These are phyloP conservation scores for Candida alai DNA, from an alignment of 805 yeast genomes.

Conservation along the genomic window DNA sequence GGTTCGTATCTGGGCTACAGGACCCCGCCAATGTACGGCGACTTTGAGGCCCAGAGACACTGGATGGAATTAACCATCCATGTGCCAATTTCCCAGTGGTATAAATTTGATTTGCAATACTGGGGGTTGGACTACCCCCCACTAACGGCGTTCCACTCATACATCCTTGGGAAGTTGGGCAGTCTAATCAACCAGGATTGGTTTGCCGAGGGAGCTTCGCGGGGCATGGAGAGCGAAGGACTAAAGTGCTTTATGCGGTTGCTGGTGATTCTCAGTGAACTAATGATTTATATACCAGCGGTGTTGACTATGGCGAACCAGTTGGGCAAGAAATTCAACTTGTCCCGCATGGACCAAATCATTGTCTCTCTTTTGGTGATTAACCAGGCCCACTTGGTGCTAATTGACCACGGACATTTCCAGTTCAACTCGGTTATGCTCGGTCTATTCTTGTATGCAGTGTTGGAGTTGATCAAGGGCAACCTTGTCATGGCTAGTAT, in stretches of 20 bases:
- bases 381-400: slow-evolving; percentile 75
- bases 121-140: slow-evolving; percentile 99
- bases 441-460: slow-evolving; percentile 70
- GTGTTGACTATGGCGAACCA: slow-evolving; percentile 67
- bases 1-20: slow-evolving; percentile 80
- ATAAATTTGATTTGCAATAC: slow-evolving; percentile 80
- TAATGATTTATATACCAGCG: slow-evolving; percentile 73
- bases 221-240: slow-evolving; percentile 68
- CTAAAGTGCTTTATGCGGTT: slow-evolving; percentile 83
- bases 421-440: slow-evolving; percentile 94
- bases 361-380: slow-evolving; percentile 75
- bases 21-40: slow-evolving; percentile 83
- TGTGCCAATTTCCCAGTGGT: slow-evolving; percentile 77
- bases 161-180: slow-evolving; percentile 73
- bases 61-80: slow-evolving; percentile 91
- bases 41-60: slow-evolving; percentile 96
- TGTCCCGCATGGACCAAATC: slow-evolving; percentile 69
- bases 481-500: slow-evolving; percentile 66
- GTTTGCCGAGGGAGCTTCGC: slow-evolving; percentile 70
- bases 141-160: slow-evolving; percentile 89
- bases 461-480: slow-evolving; percentile 62
- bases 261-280: slow-evolving; percentile 73
- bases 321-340: slow-evolving; percentile 56
- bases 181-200: slow-evolving; percentile 57
- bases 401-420: slow-evolving; percentile 96